Evolutionary conservation across 164 flowering plant species (phyloP), one percentile per base, ranked within the genome.

Genomic region (Tinospora cordifolia): DNA sequence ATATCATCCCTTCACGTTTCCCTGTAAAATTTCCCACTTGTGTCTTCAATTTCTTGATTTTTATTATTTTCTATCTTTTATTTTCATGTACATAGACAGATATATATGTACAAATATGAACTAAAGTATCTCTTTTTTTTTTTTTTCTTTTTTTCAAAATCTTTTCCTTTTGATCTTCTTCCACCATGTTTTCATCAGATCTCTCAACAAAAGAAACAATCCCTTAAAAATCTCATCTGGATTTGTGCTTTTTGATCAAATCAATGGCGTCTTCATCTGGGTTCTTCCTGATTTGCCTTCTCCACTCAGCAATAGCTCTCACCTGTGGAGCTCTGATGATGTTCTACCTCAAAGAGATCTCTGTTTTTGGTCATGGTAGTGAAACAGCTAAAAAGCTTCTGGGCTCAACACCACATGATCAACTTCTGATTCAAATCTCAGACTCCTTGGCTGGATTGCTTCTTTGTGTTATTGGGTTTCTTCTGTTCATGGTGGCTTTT

Each of bases 401-500:
- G 57, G 96, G 92, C 0, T 90, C 91, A 1, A 86, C 90, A 14
- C 88, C 92, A 0, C 91, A 84, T 62, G 96, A 88, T 64, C 90
- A 87, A 81, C 81, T 90, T 25, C 70, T 90, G 76, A 84, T 88
- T 63, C 84, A 80, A 73, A 86, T 80, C 30, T 86, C 91, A 22
- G 89, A 87, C 57, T 84, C 96, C 5, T 88, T 90, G 47, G 84
- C 96, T 4, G 96, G 98, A 5, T 72, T 92, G 86, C 89, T 92
- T 10, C 72, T 92, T 10, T 87, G 81, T 69, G 84, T 79, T 6
- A 87, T 75, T 62, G 92, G 96, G 59, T 78, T 84, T 24, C 65
- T 90, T 14, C 75, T 88, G 21, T 84, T 88, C 78, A 87, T 87
- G 92, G 90, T 90, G 34, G 79, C 96, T 7, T 87, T 86, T 58